phyloP scores from a whole-genome alignment of 352 stramenopile genomes.

The Phytophthora colocasiae region DNA sequence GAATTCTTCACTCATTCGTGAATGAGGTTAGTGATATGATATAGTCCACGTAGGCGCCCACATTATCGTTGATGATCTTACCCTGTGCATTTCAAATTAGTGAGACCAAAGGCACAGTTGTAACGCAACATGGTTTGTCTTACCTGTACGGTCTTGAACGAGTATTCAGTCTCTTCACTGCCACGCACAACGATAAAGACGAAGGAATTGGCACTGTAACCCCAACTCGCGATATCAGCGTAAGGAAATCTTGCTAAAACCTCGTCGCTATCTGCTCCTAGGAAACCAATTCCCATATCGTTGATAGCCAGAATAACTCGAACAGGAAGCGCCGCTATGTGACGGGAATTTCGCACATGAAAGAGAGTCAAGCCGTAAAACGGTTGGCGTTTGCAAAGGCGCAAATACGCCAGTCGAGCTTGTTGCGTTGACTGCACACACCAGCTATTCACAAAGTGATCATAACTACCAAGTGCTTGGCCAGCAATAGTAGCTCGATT shows the following conservation, averaged over 20 bases:
- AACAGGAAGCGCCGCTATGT: constrained; percentile 44
- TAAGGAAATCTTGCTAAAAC: constrained; percentile 73
- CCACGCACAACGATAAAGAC: constrained; percentile 66
- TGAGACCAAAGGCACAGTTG: constrained; percentile 3
- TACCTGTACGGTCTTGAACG: constrained; percentile 59
- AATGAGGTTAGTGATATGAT: constrained; percentile 42
- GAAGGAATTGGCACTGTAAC: constrained; percentile 81
- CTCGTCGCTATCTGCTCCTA: constrained; percentile 66
- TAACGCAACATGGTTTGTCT: not conserved
- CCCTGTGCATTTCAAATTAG: constrained; percentile 27
- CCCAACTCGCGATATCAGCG: constrained; percentile 77
- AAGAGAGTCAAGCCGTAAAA: constrained; percentile 84
- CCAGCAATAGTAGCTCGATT: constrained; percentile 47
- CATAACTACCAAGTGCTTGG: constrained; percentile 44
- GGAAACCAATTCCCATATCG: constrained; percentile 65
- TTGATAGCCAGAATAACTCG: constrained; percentile 74
- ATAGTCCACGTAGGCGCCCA: constrained; percentile 61
- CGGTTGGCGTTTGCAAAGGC: constrained; percentile 61
- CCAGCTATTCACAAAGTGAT: constrained; percentile 41
- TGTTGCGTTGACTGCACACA: constrained; percentile 47
- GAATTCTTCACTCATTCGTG: constrained; percentile 10
- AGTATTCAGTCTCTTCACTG: constrained; percentile 51
- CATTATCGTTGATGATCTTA: constrained; percentile 66
- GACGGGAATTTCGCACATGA: constrained; percentile 58
- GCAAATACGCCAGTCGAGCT: constrained; percentile 57